phyloP scores from a whole-genome alignment of 139 green algal species.

The Coelastrella sp. region DNA sequence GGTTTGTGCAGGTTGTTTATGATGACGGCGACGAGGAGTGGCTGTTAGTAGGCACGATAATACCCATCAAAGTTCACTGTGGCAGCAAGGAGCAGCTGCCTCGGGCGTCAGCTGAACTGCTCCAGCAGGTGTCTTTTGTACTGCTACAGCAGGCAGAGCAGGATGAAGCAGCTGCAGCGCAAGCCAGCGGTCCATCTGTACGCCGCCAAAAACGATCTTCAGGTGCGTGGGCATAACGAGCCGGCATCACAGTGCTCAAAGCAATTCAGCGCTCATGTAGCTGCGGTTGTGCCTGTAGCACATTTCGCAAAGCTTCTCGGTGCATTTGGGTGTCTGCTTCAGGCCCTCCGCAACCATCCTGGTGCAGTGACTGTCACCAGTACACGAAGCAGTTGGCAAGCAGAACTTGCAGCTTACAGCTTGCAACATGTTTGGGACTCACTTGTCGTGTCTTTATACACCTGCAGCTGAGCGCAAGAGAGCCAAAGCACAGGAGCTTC shows the following conservation, averaged over 20 bases:
- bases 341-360: neutral
- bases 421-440: too few species aligned
- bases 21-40: constrained; percentile 43
- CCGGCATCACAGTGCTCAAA: neutral
- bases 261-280: neutral
- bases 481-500: neutral
- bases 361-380: neutral
- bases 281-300: neutral
- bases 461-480: neutral
- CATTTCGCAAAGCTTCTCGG: neutral
- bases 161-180: constrained; percentile 6
- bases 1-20: constrained; percentile 23
- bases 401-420: too few species aligned
- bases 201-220: neutral
- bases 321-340: neutral
- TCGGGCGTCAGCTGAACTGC: neutral
- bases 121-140: neutral
- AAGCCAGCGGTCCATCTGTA: neutral
- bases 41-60: neutral
- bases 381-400: neutral
- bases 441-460: neutral
- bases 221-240: neutral
- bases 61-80: neutral
- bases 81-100: neutral
- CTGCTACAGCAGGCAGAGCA: constrained; percentile 8